Base-by-base conservation (phyloP, 192 early-diverging fungal genomes). In the Backusella tuberculispora region DNA sequence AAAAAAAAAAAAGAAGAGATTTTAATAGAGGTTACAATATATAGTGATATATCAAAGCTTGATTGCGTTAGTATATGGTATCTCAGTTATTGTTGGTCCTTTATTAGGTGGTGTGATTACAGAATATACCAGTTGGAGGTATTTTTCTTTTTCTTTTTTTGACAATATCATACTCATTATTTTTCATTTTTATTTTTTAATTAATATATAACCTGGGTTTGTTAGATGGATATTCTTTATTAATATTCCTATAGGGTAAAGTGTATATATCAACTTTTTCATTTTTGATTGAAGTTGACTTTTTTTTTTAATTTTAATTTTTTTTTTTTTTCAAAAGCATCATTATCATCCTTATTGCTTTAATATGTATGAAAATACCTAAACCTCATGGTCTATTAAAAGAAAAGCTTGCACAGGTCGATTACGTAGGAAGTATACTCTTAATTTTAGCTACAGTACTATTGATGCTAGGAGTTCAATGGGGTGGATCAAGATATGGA, bases 391-490 rank as follows among this genome's bases (percentile, higher is more conserved):
- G 88, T 29, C 82, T 79, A 15, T 66, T 85, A 24, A 37, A 44
- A 5, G 80, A 85, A 7, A 93, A 94, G 74, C 34, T 93, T 13
- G 46, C 74, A 13, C 80, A 89, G 19, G 82, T 95, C 44, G 45
- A 66, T 10, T 56, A 26, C 48, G 46, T 69, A 21, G 94, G 94
- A 72, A 89, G 84, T 44, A 46, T 87, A 0, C 34, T 92, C 6
- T 66, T 91, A 19, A 80, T 83, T 64, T 63, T 45, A 19, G 87
- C 85, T 40, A 76, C 88, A 6, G 80, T 91, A n/a, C 70, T 81
- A 40, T 66, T 96, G 41, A 80, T 95, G 46, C 73, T 93, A 53
- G 91, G 92, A 7, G 76, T 97, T 2, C 89, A 91, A 78, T 87
- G 92, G 64, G 95, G 94, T 15, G 83, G 80, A 68, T 63, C 81